Percentiles rank a stretch among this genome's conserved stretches.
These are phyloP conservation scores for Fusarium avenaceum DNA, from an alignment of 2,329 filamentous ascomycete genomes.

Conservation along the genomic window DNA sequence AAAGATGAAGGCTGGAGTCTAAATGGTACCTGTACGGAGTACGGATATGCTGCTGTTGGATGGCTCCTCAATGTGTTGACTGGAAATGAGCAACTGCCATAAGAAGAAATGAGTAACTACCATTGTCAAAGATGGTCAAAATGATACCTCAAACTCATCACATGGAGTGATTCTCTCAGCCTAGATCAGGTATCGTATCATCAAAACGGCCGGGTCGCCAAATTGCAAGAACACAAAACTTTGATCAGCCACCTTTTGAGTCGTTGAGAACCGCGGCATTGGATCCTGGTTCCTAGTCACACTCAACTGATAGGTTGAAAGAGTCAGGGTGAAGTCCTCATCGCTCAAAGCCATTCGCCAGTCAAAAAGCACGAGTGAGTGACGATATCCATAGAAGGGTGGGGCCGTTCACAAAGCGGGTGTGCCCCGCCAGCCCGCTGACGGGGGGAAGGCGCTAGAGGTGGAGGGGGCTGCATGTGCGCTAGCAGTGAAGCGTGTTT, in stretches of 20 bases:
- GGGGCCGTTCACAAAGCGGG: conserved; percentile 11
- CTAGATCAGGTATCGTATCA: conserved; percentile 19
- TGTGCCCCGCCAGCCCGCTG: conserved; percentile 20
- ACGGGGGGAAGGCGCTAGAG: conserved; percentile 28
- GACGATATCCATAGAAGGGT: conserved; percentile 7
- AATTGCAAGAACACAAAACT: conserved; percentile 1
- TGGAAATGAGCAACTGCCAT: no score
- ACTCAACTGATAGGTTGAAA: conserved; percentile 38
- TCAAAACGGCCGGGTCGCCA: not conserved
- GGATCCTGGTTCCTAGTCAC: conserved; percentile 34
- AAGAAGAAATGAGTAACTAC: no score
- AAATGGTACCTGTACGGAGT: not conserved
- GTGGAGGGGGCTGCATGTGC: conserved; percentile 13
- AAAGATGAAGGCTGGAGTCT: not conserved
- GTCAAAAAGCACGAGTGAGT: conserved; percentile 40
- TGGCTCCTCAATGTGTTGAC: no score
- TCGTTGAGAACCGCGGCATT: conserved; percentile 26
- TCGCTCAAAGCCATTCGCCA: conserved; percentile 28
- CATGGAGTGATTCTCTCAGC: conserved; percentile 4
- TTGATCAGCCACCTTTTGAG: conserved; percentile 20
- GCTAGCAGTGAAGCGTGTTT: conserved; percentile 23
- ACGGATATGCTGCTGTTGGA: no score
- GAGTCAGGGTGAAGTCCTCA: conserved; percentile 13
- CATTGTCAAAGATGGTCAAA: conserved; percentile 1
- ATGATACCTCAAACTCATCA: conserved; percentile 17